Base-by-base conservation (phyloP, 2,329 filamentous ascomycete species). In the Colletotrichum scovillei region DNA sequence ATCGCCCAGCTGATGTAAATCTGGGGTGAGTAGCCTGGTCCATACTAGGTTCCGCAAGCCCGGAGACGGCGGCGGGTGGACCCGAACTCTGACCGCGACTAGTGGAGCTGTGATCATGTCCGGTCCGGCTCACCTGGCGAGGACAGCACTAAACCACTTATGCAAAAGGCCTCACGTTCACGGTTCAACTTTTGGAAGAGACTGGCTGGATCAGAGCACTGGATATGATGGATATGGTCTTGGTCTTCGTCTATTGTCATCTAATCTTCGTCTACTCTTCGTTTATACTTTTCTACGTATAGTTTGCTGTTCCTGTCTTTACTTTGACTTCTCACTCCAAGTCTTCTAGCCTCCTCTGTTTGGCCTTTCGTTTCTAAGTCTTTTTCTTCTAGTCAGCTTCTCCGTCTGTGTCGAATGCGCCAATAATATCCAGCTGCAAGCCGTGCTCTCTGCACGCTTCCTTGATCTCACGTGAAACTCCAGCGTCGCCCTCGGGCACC, bases 371-470 rank as follows among this genome's bases (percentile, higher is more conserved):
- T 49, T 30, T 62, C 26, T 26, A 9, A 7, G 14, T 14, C 4
- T 26, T 14, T n/a, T 52, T 62, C 5, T 19, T 30, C 57, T 62
- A 49, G 14, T 60, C 38, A 24, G 38, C 24, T 5, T 62, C 63
- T 12, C 9, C 52, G n/a, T 76, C 69, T 22, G 64, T 63, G 42
- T 79, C 78, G 52, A 79, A 76, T 22, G 69, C 69, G 2, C 80
- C 80, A 62, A 82, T 81, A 1, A 83, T 78, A 58, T 82, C 79
- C 38, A 84, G 69, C 57, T 78, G 66, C 16, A 84, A 70, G 30
- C 79, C 79, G 16, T 80, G 78, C 30, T 72, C 67, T 76, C 80
- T 82, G 73, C 82, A 84, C 0, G 83, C 83, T 49, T 82, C 78
- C 12, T 80, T 56, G 2, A 85, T 73, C 28, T 81, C 80, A 55